Percentiles rank a stretch among this genome's conserved stretches.
phyloP scores from a whole-genome alignment of 2,329 filamentous ascomycete genomes.

The Dothistroma pini region DNA sequence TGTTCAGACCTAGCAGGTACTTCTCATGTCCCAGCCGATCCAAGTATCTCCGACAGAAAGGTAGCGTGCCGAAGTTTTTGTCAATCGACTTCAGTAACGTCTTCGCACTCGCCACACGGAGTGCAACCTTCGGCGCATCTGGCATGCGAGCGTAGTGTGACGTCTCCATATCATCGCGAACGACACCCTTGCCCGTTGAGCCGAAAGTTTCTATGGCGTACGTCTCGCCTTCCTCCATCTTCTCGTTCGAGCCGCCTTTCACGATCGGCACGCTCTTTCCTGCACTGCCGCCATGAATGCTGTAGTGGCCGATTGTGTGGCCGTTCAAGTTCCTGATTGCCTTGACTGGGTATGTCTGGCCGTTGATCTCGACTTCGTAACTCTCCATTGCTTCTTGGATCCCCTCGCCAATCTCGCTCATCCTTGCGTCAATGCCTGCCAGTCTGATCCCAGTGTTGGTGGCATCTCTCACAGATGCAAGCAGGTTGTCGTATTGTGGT shows the following conservation, averaged over 20 bases:
- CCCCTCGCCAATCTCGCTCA: slow-evolving; percentile 53
- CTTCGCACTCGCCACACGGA: slow-evolving; percentile 52
- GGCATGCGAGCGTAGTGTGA: slow-evolving; percentile 37
- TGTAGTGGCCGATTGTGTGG: slow-evolving; percentile 53
- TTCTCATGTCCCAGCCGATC: slow-evolving; percentile 59
- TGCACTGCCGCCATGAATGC: slow-evolving; percentile 54
- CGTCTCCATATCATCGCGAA: slow-evolving; percentile 45
- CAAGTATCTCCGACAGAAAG: slow-evolving; percentile 60
- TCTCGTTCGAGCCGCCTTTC: slow-evolving; percentile 47
- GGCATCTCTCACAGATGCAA: slow-evolving; percentile 68
- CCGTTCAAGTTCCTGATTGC: slow-evolving; percentile 54
- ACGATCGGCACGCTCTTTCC: slow-evolving; percentile 55
- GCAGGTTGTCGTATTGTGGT: slow-evolving; percentile 68
- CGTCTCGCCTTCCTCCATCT: slow-evolving; percentile 58
- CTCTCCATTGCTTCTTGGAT: slow-evolving; percentile 62
- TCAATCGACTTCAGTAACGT: slow-evolving; percentile 56
- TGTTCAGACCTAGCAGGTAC: slow-evolving; percentile 59
- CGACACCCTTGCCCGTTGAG: slow-evolving; percentile 50
- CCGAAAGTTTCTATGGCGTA: slow-evolving; percentile 60
- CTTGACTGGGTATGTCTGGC: slow-evolving; percentile 53
- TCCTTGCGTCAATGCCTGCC: slow-evolving; percentile 54
- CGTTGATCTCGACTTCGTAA: slow-evolving; percentile 56
- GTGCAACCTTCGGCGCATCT: slow-evolving; percentile 38
- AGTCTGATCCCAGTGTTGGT: slow-evolving; percentile 59
- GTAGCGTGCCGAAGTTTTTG: slow-evolving; percentile 60